phyloP scores from a whole-genome alignment of 768 basidiomycete genomes.

The Myochromella boudieri region DNA sequence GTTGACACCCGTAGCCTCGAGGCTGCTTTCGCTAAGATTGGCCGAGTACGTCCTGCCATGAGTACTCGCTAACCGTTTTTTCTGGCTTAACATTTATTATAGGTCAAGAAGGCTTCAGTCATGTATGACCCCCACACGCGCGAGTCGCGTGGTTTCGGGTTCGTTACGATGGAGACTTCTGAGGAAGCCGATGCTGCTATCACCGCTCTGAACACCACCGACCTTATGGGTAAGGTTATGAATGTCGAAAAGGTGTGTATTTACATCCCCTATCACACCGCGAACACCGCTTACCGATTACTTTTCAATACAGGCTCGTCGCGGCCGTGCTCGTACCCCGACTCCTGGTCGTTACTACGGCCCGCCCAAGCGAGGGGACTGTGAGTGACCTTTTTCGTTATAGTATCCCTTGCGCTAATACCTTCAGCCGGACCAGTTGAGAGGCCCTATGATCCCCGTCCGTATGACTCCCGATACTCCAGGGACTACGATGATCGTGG shows the following conservation, averaged over 20 bases:
- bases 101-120: constrained; percentile 75
- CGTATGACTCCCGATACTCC: constrained; percentile 86
- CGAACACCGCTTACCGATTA: not conserved
- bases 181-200: constrained; percentile 95
- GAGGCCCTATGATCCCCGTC: constrained; percentile 88
- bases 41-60: constrained; percentile 58
- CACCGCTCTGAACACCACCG: constrained; percentile 77
- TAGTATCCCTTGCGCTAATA: constrained; percentile 5
- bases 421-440: constrained; percentile 50
- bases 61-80: not conserved
- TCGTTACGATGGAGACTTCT: constrained; percentile 66
- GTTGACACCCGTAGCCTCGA: constrained; percentile 86
- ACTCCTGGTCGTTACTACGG: constrained; percentile 96
- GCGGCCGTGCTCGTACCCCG: constrained; percentile 86
- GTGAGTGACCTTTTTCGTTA: constrained; percentile 35
- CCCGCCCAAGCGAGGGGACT: constrained; percentile 77
- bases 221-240: constrained; percentile 83
- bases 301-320: constrained; percentile 61
- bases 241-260: constrained; percentile 80
- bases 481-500: constrained; percentile 62
- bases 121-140: constrained; percentile 74
- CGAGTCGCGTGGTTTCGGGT: constrained; percentile 73
- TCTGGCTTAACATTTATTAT: constrained; percentile 1
- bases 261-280: not conserved
- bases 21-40: constrained; percentile 84